phyloP scores from a whole-genome alignment of 345 rosid genomes.

The Melastoma malabathricum region DNA sequence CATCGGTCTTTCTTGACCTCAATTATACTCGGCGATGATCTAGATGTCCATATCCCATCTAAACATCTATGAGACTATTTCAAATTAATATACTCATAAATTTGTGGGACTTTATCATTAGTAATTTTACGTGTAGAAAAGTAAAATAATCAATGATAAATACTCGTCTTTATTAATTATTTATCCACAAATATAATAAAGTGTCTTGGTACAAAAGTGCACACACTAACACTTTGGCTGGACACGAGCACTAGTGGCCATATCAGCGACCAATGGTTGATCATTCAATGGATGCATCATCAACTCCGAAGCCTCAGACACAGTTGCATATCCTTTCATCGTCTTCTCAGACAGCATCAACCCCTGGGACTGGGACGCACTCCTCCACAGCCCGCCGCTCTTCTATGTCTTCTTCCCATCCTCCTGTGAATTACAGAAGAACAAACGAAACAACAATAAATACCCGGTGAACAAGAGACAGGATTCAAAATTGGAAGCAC shows the following conservation, averaged over 20 bases:
- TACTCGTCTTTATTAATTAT: no score
- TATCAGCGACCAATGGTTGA: constrained; percentile 35
- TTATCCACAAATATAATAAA: no score
- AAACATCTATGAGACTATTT: no score
- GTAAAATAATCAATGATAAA: no score
- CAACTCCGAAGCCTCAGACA: constrained; percentile 40
- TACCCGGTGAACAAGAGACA: not conserved
- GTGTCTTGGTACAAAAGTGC: no score
- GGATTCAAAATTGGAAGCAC: not conserved
- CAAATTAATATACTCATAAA: no score
- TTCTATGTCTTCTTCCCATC: constrained; percentile 42
- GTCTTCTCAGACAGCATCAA: constrained; percentile 30
- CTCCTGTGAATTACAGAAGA: constrained; percentile 7
- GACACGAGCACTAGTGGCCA: constrained; percentile 70
- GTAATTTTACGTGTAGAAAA: no score
- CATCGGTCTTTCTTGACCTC: no score
- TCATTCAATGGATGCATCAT: constrained; percentile 24
- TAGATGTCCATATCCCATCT: no score
- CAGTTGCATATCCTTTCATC: constrained; percentile 23
- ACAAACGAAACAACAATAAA: no score
- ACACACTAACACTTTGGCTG: constrained; percentile 22
- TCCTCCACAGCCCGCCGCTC: constrained; percentile 87
- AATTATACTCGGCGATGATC: no score
- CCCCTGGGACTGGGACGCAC: constrained; percentile 73
- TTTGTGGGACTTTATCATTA: no score